Evolutionary conservation across 495 filamentous ascomycete species (phyloP).

Genomic region (Penicillium soppii): DNA sequence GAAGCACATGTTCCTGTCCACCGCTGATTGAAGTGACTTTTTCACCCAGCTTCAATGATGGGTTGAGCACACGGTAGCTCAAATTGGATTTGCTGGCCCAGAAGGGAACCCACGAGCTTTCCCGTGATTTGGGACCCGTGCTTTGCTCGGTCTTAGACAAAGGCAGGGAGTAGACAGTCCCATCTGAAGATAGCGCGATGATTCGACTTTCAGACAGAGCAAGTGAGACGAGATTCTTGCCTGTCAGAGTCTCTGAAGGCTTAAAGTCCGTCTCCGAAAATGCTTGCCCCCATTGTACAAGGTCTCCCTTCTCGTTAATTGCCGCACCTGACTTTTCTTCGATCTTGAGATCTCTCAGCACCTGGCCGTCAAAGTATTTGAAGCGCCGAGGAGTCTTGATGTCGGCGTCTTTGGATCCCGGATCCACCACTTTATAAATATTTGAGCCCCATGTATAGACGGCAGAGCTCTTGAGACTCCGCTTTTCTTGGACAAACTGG

Average conservation of each 20-base stretch:
- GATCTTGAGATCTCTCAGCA: conserved; percentile 86
- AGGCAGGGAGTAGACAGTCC: conserved; percentile 84
- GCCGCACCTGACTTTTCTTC: conserved; percentile 83
- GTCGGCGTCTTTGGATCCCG: conserved; percentile 70
- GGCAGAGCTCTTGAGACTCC: conserved; percentile 83
- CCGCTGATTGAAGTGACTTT: conserved; percentile 69
- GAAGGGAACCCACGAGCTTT: conserved; percentile 76
- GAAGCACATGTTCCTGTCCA: conserved; percentile 79
- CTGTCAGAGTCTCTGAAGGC: conserved; percentile 71
- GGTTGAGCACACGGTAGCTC: conserved; percentile 70
- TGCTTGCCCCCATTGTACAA: conserved; percentile 87
- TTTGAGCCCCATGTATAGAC: conserved; percentile 95
- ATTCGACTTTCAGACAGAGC: conserved; percentile 78
- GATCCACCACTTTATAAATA: conserved; percentile 77
- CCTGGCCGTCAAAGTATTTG: conserved; percentile 76
- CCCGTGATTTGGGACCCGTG: conserved; percentile 56
- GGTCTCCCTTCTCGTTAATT: conserved; percentile 81
- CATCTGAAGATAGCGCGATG: conserved; percentile 71
- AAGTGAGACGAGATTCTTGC: conserved; percentile 74
- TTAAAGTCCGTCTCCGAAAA: conserved; percentile 58
- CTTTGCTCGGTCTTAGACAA: conserved; percentile 70
- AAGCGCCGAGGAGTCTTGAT: conserved; percentile 81
- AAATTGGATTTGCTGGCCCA: conserved; percentile 57
- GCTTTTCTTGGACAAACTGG: conserved; percentile 81
- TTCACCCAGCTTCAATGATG: conserved; percentile 70